phyloP scores from a whole-genome alignment of 352 stramenopile species.

The Plasmopara muralis region DNA sequence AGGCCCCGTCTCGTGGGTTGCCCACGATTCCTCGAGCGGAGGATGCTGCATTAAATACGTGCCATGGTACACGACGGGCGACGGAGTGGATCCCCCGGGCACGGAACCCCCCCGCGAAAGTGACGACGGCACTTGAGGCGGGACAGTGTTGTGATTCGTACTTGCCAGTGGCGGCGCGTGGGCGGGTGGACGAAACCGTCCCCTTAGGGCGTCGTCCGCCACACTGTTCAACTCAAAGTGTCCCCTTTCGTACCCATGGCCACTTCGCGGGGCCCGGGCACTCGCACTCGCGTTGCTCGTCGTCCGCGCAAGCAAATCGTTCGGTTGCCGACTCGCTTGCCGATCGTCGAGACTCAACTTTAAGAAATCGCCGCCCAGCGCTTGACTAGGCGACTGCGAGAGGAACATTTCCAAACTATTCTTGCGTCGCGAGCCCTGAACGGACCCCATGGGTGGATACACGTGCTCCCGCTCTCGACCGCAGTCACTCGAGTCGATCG shows the following conservation, averaged over 20 bases:
- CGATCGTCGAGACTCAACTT: constrained; percentile 69
- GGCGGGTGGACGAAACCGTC: neutral
- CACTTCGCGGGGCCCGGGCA: constrained; percentile 1
- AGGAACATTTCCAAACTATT: constrained; percentile 87
- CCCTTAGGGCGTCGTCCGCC: constrained; percentile 12
- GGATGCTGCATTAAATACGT: constrained; percentile 16
- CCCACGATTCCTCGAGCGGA: constrained; percentile 43
- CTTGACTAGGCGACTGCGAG: constrained; percentile 74
- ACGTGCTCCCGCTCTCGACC: neutral
- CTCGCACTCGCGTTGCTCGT: constrained; percentile 4
- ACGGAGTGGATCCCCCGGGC: constrained; percentile 18
- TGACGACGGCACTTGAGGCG: neutral
- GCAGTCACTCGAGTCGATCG: neutral
- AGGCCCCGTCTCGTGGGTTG: constrained; percentile 36
- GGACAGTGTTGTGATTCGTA: neutral
- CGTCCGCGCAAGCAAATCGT: constrained; percentile 6
- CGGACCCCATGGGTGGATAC: constrained; percentile 14
- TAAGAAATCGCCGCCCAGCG: constrained; percentile 67
- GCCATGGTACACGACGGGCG: constrained; percentile 25
- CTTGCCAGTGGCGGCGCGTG: neutral
- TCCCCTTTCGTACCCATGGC: constrained; percentile 30
- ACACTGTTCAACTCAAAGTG: constrained; percentile 50
- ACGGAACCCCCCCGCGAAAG: neutral
- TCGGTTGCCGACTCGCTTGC: constrained; percentile 32
- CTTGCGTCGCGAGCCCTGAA: constrained; percentile 46